Conservation (phyloP, 83 land plant species). For the Diphasiastrum complanatum region DNA sequence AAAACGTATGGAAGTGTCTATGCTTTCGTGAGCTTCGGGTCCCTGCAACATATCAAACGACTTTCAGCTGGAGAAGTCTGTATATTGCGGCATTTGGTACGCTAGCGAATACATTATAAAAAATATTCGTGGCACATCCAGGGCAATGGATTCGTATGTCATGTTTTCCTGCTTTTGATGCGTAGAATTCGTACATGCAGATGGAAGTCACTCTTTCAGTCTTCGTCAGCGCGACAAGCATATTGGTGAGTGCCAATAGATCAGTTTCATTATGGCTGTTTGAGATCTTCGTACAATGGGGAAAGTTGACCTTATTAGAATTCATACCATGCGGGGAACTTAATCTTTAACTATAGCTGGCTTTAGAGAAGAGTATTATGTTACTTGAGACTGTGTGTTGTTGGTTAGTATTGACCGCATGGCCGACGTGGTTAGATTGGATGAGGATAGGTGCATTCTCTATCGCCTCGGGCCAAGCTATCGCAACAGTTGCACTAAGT, state of each 20-base stretch:
- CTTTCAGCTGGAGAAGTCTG: constrained; percentile 46
- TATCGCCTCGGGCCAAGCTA: constrained; percentile 35
- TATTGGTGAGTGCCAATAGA: constrained; percentile 38
- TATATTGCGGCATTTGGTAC: constrained; percentile 56
- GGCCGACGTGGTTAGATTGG: constrained; percentile 39
- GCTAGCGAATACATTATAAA: no score
- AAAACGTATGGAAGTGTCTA: constrained; percentile 50
- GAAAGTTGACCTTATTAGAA: no score
- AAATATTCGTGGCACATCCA: no score
- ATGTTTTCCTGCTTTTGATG: neutral
- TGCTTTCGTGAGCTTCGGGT: constrained; percentile 60
- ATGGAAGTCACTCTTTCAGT: constrained; percentile 57
- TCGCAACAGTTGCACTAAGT: constrained; percentile 34
- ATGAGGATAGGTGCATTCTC: constrained; percentile 64
- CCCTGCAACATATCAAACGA: constrained; percentile 26
- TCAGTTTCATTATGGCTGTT: no score
- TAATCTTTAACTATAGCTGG: no score
- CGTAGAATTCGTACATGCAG: constrained; percentile 25
- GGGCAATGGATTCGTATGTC: no score
- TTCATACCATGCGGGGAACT: no score
- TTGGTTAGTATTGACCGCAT: neutral
- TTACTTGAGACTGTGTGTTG: neutral
- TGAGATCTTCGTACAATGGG: neutral
- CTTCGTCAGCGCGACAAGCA: constrained; percentile 52
- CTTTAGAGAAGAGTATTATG: no score